A percentile compares a stretch with the other conserved stretches of the same genome.
phyloP scores from a whole-genome alignment of 2,329 filamentous ascomycete genomes.

The Byssoonygena ceratinophila region DNA sequence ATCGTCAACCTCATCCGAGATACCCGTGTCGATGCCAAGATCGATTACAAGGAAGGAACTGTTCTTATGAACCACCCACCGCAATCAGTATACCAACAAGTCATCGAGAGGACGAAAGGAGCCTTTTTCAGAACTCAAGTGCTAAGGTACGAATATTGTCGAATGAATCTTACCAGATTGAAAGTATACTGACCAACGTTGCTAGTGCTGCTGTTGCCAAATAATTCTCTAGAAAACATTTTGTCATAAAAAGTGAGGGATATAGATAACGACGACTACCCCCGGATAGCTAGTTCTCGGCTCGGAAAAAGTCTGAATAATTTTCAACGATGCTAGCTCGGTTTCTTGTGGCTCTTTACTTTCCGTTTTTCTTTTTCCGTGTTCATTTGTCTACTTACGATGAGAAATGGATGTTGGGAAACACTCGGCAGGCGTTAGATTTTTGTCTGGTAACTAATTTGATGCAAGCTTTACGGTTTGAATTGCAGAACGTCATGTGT shows the following conservation, averaged over 20 bases:
- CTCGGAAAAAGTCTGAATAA: not conserved
- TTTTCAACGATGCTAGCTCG: not conserved
- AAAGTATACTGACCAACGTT: not conserved
- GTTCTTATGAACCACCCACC: constrained; percentile 99
- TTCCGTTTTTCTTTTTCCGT: constrained; percentile 9
- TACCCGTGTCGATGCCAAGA: constrained; percentile 95
- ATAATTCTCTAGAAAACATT: constrained; percentile 23
- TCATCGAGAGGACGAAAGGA: constrained; percentile 98
- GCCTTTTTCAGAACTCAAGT: constrained; percentile 98
- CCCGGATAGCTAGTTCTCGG: not conserved
- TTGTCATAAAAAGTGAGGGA: not conserved
- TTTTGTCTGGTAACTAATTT: constrained; percentile 8
- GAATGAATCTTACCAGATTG: constrained; percentile 8
- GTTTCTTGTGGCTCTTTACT: constrained; percentile 1
- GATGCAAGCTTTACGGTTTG: constrained; percentile 4
- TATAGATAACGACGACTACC: not conserved
- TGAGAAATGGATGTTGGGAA: constrained; percentile 13
- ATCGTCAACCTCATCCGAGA: constrained; percentile 99
- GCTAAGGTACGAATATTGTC: constrained; percentile 45
- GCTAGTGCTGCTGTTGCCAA: constrained; percentile 42
- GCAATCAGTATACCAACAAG: constrained; percentile 96
- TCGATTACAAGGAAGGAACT: constrained; percentile 96
- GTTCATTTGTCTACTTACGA: constrained; percentile 11
- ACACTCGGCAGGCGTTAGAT: constrained; percentile 11
- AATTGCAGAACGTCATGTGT: constrained; percentile 5